A percentile compares a stretch with the other conserved stretches of the same genome.
These are phyloP conservation scores for Chaetomiaceae sp. DNA, from an alignment of 2,329 filamentous ascomycete species.

Conservation along the genomic window DNA sequence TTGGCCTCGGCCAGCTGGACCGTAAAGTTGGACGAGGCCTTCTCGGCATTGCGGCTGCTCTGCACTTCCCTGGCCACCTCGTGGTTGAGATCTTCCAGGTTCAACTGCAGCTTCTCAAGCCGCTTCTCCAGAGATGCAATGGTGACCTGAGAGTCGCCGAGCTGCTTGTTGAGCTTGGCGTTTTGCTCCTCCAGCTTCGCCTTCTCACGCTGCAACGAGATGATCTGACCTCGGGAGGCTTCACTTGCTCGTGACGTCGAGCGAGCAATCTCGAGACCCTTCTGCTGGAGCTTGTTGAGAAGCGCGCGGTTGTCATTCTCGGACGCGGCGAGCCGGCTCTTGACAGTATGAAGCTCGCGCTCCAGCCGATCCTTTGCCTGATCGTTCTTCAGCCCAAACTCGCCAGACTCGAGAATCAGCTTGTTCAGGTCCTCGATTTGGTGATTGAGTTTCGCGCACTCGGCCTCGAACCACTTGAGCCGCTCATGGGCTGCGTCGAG, in stretches of 20 bases:
- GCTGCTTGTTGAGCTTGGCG: slow-evolving; percentile 72
- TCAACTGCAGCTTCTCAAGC: slow-evolving; percentile 85
- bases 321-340: slow-evolving; percentile 81
- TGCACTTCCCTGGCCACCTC: slow-evolving; percentile 89
- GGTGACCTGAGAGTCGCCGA: slow-evolving; percentile 78
- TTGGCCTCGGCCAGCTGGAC: slow-evolving; percentile 86
- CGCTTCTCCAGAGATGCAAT: slow-evolving; percentile 87
- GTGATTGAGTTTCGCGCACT: slow-evolving; percentile 69
- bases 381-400: slow-evolving; percentile 84
- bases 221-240: slow-evolving; percentile 70
- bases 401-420: slow-evolving; percentile 81
- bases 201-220: slow-evolving; percentile 78
- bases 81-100: slow-evolving; percentile 86
- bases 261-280: slow-evolving; percentile 91
- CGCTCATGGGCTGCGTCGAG: slow-evolving; percentile 74
- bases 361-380: slow-evolving; percentile 92
- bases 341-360: slow-evolving; percentile 84
- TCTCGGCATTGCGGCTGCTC: slow-evolving; percentile 83
- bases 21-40: slow-evolving; percentile 72
- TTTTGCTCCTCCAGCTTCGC: slow-evolving; percentile 77
- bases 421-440: slow-evolving; percentile 84
- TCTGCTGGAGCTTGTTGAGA: slow-evolving; percentile 96
- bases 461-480: slow-evolving; percentile 72
- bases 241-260: slow-evolving; percentile 84
- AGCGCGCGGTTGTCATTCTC: slow-evolving; percentile 94